phyloP scores from a whole-genome alignment of 129 eudicot genomes.

The Glebionis coronaria region DNA sequence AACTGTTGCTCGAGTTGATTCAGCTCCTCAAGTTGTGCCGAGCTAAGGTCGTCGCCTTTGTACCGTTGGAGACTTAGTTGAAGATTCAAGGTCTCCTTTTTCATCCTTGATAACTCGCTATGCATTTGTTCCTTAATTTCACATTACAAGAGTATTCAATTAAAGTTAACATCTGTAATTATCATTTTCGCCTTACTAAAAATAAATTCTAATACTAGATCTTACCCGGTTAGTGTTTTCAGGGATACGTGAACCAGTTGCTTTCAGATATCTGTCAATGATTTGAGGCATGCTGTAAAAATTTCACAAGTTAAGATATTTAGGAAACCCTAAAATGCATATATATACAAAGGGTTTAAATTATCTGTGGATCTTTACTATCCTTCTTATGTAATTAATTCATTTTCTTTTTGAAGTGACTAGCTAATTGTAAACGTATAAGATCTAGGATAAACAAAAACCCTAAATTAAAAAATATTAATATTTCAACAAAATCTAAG shows the following conservation, averaged over 20 bases:
- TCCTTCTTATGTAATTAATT: neutral
- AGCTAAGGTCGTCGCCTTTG: slow-evolving; percentile 67
- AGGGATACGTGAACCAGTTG: slow-evolving; percentile 50
- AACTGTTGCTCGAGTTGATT: slow-evolving; percentile 71
- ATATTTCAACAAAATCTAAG: slow-evolving; percentile 4
- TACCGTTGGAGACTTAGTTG: slow-evolving; percentile 67
- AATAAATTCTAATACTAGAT: neutral
- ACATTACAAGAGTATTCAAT: slow-evolving; percentile 8
- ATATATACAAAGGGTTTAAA: neutral
- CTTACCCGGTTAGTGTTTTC: slow-evolving; percentile 43
- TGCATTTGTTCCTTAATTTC: slow-evolving; percentile 48
- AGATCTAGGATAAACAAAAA: neutral
- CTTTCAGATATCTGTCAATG: slow-evolving; percentile 55
- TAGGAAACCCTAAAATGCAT: slow-evolving; percentile 20
- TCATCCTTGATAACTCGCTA: slow-evolving; percentile 54
- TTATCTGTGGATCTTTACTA: too few relatives aligned
- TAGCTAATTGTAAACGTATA: neutral
- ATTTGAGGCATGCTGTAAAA: slow-evolving; percentile 64
- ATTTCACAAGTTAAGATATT: slow-evolving; percentile 4
- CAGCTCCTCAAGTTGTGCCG: slow-evolving; percentile 60
- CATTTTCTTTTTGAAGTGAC: neutral
- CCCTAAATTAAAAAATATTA: too few relatives aligned
- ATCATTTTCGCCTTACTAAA: neutral
- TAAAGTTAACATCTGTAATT: neutral
- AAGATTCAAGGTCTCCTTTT: slow-evolving; percentile 57